phyloP scores from a whole-genome alignment of 148 eudicot species.

The Polygonum aviculare region DNA sequence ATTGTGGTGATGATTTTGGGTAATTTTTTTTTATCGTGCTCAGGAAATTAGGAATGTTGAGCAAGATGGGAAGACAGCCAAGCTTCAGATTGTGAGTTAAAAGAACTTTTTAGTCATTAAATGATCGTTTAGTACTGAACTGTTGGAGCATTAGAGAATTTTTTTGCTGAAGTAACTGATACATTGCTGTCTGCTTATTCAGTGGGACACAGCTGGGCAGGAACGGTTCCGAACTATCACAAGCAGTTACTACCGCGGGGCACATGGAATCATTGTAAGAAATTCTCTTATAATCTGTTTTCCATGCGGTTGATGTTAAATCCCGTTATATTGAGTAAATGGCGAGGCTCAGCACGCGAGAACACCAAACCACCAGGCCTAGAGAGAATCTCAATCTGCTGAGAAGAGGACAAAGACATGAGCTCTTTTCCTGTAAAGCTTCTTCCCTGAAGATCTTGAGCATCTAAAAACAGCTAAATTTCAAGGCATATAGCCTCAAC shows the following conservation, averaged over 20 bases:
- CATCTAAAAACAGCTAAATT: conserved; percentile 42
- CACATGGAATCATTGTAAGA: conserved; percentile 94
- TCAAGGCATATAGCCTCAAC: conserved; percentile 81
- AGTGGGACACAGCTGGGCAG: conserved; percentile 99
- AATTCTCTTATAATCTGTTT: not conserved
- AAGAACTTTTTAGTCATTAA: not conserved
- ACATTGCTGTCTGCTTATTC: conserved; percentile 15
- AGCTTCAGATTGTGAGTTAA: conserved; percentile 82
- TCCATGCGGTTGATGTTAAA: not conserved
- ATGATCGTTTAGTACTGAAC: not conserved
- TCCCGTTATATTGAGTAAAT: conserved; percentile 4
- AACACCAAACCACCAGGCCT: conserved; percentile 53
- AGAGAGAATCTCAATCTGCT: conserved; percentile 46
- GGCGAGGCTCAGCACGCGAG: conserved; percentile 86
- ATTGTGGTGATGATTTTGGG: not conserved
- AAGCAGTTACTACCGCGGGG: conserved; percentile 97
- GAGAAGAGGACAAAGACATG: conserved; percentile 31
- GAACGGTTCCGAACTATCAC: conserved; percentile 95
- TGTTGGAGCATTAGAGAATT: not conserved
- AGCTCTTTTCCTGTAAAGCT: conserved; percentile 86
- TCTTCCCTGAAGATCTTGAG: conserved; percentile 40
- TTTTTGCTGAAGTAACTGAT: not conserved
- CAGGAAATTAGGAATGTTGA: conserved; percentile 93
- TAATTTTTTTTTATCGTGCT: conserved; percentile 8
- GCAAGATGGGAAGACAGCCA: conserved; percentile 77